Conservation (phyloP, 2,329 filamentous ascomycete species). For the Orbilia quercus region DNA sequence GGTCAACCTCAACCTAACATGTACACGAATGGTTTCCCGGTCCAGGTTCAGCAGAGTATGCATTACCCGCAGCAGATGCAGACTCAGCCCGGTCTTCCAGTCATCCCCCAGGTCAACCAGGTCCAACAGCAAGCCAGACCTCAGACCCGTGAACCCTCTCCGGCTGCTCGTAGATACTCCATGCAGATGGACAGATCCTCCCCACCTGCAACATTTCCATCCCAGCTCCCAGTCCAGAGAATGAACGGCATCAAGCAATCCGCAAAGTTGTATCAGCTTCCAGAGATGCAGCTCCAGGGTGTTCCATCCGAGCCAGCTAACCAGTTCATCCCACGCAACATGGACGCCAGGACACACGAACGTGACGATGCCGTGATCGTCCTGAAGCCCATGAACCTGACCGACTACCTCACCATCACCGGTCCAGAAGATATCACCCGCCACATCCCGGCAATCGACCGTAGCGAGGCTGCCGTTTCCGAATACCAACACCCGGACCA, state of each 20-base stretch:
- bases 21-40: constrained; percentile 45
- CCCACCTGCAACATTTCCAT: constrained; percentile 45
- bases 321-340: constrained; percentile 50
- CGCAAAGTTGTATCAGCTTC: constrained; percentile 48
- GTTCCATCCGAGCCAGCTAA: constrained; percentile 37
- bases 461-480: constrained; percentile 50
- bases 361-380: constrained; percentile 45
- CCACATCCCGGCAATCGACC: constrained; percentile 50
- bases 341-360: constrained; percentile 34
- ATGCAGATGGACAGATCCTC: constrained; percentile 42
- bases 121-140: constrained; percentile 41
- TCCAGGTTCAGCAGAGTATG: constrained; percentile 33
- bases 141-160: constrained; percentile 43
- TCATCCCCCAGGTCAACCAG: constrained; percentile 31
- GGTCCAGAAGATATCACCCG: constrained; percentile 54
- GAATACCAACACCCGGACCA: constrained; percentile 54
- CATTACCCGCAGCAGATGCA: constrained; percentile 39
- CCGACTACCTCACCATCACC: constrained; percentile 55
- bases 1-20: constrained; percentile 38
- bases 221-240: constrained; percentile 44
- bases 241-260: constrained; percentile 51
- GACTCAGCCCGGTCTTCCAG: constrained; percentile 9
- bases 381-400: constrained; percentile 51
- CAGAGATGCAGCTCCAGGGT: constrained; percentile 41
- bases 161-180: constrained; percentile 50